Percentiles rank a stretch among this genome's conserved stretches.
These are phyloP conservation scores for Candida pseudoviswanathii DNA, from an alignment of 1,139 yeast genomes.

Conservation along the genomic window DNA sequence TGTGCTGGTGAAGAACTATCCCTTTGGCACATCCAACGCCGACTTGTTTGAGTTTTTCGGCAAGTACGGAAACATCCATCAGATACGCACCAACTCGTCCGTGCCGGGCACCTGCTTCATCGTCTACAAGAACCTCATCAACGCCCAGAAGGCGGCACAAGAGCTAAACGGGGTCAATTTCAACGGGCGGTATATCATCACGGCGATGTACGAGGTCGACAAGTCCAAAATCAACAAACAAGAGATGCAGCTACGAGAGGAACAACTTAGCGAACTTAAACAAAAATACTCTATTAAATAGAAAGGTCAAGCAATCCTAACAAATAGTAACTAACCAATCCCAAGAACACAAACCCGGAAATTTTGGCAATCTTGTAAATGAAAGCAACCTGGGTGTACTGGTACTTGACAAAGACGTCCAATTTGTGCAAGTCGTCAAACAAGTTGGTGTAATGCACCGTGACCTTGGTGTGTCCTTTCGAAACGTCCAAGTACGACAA, in stretches of 20 bases:
- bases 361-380: slow-evolving; percentile 68
- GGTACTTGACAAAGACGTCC: slow-evolving; percentile 63
- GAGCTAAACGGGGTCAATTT: slow-evolving; percentile 64
- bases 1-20: slow-evolving; percentile 59
- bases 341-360: slow-evolving; percentile 63
- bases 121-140: slow-evolving; percentile 51
- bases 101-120: slow-evolving; percentile 55
- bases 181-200: slow-evolving; percentile 60
- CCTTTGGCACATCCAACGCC: slow-evolving; percentile 50
- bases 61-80: slow-evolving; percentile 57
- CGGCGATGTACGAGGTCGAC: slow-evolving; percentile 48
- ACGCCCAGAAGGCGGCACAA: slow-evolving; percentile 53
- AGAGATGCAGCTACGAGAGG: slow-evolving; percentile 12
- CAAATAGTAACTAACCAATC: slow-evolving; percentile 59
- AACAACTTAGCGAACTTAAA: slow-evolving; percentile 13
- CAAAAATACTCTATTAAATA: slow-evolving; percentile 19
- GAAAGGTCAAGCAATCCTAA: slow-evolving; percentile 43
- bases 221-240: slow-evolving; percentile 25
- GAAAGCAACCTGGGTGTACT: slow-evolving; percentile 54
- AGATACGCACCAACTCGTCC: slow-evolving; percentile 45
- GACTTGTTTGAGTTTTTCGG: slow-evolving; percentile 58
- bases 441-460: slow-evolving; percentile 60
- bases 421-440: slow-evolving; percentile 69
- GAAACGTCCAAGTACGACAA: slow-evolving; percentile 74
- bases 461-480: slow-evolving; percentile 79